Percentiles rank a stretch among this genome's conserved stretches.
These are phyloP conservation scores for Escovopsis sp. DNA, from an alignment of 2,329 filamentous ascomycete genomes.

Conservation along the genomic window DNA sequence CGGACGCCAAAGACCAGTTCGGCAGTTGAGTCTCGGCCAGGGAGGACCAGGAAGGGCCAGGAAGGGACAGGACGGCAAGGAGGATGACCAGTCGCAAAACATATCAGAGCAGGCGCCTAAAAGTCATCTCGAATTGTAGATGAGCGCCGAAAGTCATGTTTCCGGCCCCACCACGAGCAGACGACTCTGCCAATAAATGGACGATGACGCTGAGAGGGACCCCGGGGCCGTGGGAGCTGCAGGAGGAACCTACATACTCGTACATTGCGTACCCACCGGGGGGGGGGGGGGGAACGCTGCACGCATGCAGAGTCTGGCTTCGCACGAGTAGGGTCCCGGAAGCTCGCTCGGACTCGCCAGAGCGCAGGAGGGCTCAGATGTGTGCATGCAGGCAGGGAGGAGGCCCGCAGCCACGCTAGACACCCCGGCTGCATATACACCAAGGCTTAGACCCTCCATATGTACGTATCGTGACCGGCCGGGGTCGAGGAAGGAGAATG, in stretches of 20 bases:
- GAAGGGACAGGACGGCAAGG: background rate
- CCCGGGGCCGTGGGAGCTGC: slow-evolving; percentile 12
- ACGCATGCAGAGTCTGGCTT: too few relatives aligned
- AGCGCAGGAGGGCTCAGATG: too few relatives aligned
- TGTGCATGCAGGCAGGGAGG: slow-evolving; percentile 9
- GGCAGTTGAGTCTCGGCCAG: background rate
- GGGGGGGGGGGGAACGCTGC: too few relatives aligned
- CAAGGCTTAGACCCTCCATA: too few relatives aligned
- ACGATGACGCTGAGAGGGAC: slow-evolving; percentile 11
- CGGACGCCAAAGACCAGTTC: background rate
- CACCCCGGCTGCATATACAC: background rate
- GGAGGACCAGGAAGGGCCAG: background rate
- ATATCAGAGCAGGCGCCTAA: too few relatives aligned
- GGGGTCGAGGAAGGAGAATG: background rate
- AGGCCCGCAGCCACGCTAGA: slow-evolving; percentile 2
- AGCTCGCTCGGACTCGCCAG: too few relatives aligned
- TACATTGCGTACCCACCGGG: too few relatives aligned
- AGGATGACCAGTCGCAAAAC: background rate
- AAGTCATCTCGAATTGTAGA: slow-evolving; percentile 11
- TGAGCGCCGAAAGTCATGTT: slow-evolving; percentile 11
- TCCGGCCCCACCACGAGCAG: slow-evolving; percentile 7
- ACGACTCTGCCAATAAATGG: slow-evolving; percentile 13
- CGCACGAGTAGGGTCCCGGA: too few relatives aligned
- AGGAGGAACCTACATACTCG: slow-evolving; percentile 5
- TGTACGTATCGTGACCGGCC: background rate